Conservation (phyloP, 2,329 filamentous ascomycete species). For the Fusarium ramigenum region DNA sequence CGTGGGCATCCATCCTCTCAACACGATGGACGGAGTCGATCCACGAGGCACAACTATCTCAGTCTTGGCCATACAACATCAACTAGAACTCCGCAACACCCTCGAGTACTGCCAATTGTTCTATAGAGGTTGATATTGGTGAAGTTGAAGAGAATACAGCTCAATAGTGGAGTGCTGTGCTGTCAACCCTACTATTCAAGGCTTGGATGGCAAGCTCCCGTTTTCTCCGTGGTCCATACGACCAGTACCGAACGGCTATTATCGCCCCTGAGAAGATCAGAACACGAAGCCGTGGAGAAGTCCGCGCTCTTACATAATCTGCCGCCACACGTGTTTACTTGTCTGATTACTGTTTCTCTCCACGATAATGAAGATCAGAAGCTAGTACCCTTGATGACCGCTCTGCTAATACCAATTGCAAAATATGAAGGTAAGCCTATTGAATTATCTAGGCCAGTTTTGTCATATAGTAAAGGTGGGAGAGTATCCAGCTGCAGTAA, state of each 20-base stretch:
- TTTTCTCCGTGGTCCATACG: rapidly evolving
- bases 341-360: not conserved
- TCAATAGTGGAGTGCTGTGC: not conserved
- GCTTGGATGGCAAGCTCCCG: not conserved
- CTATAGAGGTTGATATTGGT: not conserved
- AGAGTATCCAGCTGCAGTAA: not conserved
- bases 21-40: not conserved
- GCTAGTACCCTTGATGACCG: not conserved
- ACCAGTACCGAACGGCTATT: not conserved
- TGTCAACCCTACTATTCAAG: not conserved
- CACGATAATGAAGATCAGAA: not conserved
- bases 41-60: not conserved
- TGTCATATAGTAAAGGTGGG: no score
- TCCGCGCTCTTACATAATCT: not conserved
- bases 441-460: no score
- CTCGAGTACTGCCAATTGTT: no score
- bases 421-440: not conserved
- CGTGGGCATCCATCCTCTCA: no score
- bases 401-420: not conserved
- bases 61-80: not conserved
- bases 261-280: no score
- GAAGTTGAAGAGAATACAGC: not conserved
- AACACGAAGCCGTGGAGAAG: not conserved
- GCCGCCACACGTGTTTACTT: no score
- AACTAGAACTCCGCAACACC: rapidly evolving